These are phyloP conservation scores for Eucalyptus brandiana DNA, from an alignment of 345 rosid species.

Conservation along the genomic window DNA sequence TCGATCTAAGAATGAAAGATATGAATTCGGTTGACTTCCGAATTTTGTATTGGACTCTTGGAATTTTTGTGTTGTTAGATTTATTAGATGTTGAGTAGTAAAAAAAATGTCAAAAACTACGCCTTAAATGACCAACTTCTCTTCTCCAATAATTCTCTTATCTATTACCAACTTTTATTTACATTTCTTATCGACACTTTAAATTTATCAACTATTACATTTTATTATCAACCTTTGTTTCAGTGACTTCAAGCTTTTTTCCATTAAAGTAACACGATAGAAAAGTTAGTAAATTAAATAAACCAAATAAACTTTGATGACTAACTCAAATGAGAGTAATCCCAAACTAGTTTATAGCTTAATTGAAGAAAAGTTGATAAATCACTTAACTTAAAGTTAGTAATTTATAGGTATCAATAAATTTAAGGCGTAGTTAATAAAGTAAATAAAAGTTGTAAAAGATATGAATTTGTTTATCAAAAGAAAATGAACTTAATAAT, in stretches of 20 bases:
- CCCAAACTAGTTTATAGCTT: background rate
- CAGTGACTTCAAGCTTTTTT: background rate
- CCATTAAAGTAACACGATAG: background rate
- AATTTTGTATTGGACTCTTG: background rate
- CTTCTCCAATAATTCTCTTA: background rate
- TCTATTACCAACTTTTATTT: background rate
- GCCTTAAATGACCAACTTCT: background rate
- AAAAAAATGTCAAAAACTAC: background rate
- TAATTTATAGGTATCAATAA: background rate
- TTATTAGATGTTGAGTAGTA: slow-evolving; percentile 12
- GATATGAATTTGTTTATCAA: background rate
- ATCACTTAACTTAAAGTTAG: background rate
- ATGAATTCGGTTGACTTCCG: background rate
- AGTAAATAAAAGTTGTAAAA: background rate
- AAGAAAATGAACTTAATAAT: background rate
- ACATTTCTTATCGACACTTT: background rate
- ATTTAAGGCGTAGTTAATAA: background rate
- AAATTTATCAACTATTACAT: background rate
- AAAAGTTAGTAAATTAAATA: background rate
- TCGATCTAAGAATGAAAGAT: background rate
- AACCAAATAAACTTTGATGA: background rate
- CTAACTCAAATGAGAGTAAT: background rate
- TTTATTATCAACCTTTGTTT: background rate
- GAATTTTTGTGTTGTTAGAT: background rate
- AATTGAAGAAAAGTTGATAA: background rate